Evolutionary conservation across 805 yeast genomes (phyloP).

Genomic region (Nakazawaea sp.): DNA sequence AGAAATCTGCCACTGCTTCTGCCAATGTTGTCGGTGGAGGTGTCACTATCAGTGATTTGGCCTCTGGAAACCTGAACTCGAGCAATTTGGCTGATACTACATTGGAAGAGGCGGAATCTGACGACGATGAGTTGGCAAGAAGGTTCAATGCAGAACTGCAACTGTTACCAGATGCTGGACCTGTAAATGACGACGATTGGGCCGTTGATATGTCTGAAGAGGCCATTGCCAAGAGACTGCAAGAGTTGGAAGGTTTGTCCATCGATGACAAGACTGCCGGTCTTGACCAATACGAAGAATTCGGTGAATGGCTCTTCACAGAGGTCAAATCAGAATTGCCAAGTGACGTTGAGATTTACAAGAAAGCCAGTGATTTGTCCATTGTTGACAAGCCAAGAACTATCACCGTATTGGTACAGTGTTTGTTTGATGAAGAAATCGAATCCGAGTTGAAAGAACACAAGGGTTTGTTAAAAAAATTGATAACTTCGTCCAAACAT

Average conservation of each 20-base stretch:
- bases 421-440: slow-evolving; percentile 74
- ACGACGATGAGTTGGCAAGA: slow-evolving; percentile 69
- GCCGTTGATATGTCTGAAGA: slow-evolving; percentile 96
- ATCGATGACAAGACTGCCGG: slow-evolving; percentile 35
- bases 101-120: slow-evolving; percentile 39
- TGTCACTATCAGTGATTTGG: slow-evolving; percentile 71
- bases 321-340: slow-evolving; percentile 54
- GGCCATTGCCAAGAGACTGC: slow-evolving; percentile 88
- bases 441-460: slow-evolving; percentile 68
- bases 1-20: slow-evolving; percentile 81
- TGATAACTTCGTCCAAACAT: slow-evolving; percentile 58
- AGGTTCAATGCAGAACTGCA: slow-evolving; percentile 84
- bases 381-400: slow-evolving; percentile 68
- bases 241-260: slow-evolving; percentile 67
- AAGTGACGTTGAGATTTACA: slow-evolving; percentile 85
- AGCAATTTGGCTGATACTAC: slow-evolving; percentile 27
- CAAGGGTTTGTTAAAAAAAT: slow-evolving; percentile 74
- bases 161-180: slow-evolving; percentile 50
- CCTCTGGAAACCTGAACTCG: slow-evolving; percentile 33
- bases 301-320: slow-evolving; percentile 77
- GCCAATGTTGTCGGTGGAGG: slow-evolving; percentile 89
- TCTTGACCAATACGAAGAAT: slow-evolving; percentile 54
- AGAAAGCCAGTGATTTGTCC: slow-evolving; percentile 76
- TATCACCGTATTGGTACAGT: slow-evolving; percentile 88
- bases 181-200: slow-evolving; percentile 89